Percentiles rank a stretch among this genome's conserved stretches.
Conservation (phyloP, 306 rosid genomes). For the Datisca glomerata region DNA sequence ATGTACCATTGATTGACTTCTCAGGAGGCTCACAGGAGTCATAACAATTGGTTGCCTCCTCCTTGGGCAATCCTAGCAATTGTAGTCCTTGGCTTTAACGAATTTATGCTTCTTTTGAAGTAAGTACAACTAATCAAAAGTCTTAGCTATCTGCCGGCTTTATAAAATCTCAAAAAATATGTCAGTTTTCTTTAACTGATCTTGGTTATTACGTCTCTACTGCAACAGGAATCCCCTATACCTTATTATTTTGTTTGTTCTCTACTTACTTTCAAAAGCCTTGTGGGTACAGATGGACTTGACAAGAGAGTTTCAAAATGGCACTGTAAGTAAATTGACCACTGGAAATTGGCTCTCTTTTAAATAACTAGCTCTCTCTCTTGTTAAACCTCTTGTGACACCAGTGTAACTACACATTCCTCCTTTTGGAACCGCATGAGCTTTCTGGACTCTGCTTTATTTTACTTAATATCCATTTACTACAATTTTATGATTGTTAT, state of each 20-base stretch:
- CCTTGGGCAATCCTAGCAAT: conserved; percentile 95
- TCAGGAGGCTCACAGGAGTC: conserved; percentile 95
- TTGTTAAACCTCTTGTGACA: too few relatives aligned
- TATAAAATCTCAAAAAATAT: not conserved
- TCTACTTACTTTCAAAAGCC: conserved; percentile 63
- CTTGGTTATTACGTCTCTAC: conserved; percentile 16
- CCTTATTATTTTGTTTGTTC: conserved; percentile 59
- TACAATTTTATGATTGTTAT: too few relatives aligned
- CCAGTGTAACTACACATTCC: too few relatives aligned
- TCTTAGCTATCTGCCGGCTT: too few relatives aligned
- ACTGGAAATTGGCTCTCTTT: not conserved
- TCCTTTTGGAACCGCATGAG: too few relatives aligned
- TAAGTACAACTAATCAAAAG: too few relatives aligned
- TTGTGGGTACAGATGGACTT: conserved; percentile 86
- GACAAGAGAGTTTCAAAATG: conserved; percentile 63
- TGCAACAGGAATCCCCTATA: conserved; percentile 86
- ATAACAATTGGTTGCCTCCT: conserved; percentile 96
- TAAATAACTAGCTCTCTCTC: too few relatives aligned
- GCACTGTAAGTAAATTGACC: conserved; percentile 50
- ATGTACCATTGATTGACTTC: too few relatives aligned
- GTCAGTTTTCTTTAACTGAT: conserved; percentile 3
- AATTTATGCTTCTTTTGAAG: conserved; percentile 92
- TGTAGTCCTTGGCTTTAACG: conserved; percentile 80
- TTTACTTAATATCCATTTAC: too few relatives aligned
- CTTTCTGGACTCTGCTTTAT: too few relatives aligned